A percentile compares a stretch with the other conserved stretches of the same genome.
Evolutionary conservation across 2,329 filamentous ascomycete genomes (phyloP).

Genomic region (Aspergillus sp.): DNA sequence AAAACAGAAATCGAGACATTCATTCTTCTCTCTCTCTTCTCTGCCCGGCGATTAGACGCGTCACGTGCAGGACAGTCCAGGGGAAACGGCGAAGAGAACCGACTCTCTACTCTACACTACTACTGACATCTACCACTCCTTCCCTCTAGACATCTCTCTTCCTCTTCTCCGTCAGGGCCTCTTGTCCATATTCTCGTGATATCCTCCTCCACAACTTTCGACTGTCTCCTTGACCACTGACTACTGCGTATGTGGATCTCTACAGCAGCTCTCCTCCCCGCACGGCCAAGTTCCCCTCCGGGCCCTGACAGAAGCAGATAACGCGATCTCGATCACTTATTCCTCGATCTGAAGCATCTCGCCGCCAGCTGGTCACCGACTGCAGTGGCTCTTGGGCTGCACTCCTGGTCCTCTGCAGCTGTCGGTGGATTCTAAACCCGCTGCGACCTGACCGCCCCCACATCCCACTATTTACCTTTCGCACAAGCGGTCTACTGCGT

Average conservation of each 20-base stretch:
- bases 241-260: constrained; percentile 2
- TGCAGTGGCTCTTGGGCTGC: background rate
- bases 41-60: no score
- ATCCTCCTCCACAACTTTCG: no score
- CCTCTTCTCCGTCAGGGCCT: no score
- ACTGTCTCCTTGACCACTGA: no score
- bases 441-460: constrained; percentile 18
- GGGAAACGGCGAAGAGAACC: no score
- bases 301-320: background rate
- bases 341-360: background rate
- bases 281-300: background rate
- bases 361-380: background rate
- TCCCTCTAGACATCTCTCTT: no score
- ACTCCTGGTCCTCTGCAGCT: background rate
- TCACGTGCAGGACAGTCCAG: no score
- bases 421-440: constrained; percentile 2
- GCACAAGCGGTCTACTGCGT: constrained; percentile 2
- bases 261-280: background rate
- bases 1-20: no score
- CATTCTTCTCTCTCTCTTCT: no score
- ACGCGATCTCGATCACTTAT: background rate
- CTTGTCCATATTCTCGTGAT: no score
- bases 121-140: no score
- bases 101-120: no score
- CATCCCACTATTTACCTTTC: constrained; percentile 12